These are phyloP conservation scores for Blastocystis sp. DNA, from an alignment of 352 stramenopile species.

Conservation along the genomic window DNA sequence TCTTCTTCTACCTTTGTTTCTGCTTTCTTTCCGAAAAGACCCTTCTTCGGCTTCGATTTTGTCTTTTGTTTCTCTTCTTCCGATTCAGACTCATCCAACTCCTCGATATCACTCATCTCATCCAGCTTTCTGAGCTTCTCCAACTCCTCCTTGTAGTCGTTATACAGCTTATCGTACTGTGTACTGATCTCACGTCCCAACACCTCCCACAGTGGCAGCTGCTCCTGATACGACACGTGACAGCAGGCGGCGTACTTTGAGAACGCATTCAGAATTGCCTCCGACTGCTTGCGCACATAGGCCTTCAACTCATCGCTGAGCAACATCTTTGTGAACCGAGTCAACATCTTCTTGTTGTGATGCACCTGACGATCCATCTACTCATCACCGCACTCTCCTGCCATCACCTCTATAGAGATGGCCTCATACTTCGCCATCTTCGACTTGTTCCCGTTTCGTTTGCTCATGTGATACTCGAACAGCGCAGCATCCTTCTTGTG, in stretches of 20 bases:
- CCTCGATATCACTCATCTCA: not conserved
- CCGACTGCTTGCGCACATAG: constrained; percentile 11
- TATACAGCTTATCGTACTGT: not conserved
- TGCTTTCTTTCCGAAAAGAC: not conserved
- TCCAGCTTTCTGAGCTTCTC: constrained; percentile 17
- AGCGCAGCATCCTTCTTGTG: constrained; percentile 61
- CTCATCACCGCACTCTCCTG: not conserved
- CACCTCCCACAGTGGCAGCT: constrained; percentile 31
- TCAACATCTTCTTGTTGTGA: constrained; percentile 41
- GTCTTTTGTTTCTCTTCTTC: not conserved
- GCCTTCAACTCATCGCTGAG: constrained; percentile 6
- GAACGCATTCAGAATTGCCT: not conserved
- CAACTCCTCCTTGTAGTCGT: constrained; percentile 38
- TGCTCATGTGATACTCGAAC: constrained; percentile 57
- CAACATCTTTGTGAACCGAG: constrained; percentile 51
- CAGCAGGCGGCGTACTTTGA: constrained; percentile 34
- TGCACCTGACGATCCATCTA: not conserved
- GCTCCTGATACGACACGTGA: constrained; percentile 16
- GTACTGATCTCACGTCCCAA: not conserved
- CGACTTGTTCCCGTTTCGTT: constrained; percentile 59
- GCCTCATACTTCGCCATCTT: constrained; percentile 47
- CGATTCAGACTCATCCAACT: not conserved
- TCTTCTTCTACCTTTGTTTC: not conserved
- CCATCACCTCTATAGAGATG: not conserved
- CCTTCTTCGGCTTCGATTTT: not conserved